Evolutionary conservation across 352 stramenopile species (phyloP), one percentile per base, ranked within the genome.

Genomic region (Hyaloperonospora arabidopsidis): DNA sequence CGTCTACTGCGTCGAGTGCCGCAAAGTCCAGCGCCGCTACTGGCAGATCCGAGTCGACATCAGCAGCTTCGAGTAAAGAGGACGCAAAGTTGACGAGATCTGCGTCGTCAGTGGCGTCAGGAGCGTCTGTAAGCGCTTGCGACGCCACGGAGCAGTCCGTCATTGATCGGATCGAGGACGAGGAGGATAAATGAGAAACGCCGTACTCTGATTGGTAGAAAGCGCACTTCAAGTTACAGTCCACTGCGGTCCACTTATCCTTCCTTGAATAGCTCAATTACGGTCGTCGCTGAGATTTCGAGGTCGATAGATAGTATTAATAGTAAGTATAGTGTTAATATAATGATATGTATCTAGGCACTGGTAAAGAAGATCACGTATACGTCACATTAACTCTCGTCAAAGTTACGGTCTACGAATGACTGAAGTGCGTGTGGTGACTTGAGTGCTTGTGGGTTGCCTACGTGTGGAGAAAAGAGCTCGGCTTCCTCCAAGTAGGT

Each of bases 401-500:
- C 11, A 49, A 41, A 28, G 8, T 3, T 47, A 43, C 51, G 45
- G 54, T 59, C 40, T n/a, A n/a, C n/a, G n/a, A n/a, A n/a, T n/a
- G 60, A 67, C 36, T 61, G 28, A 12, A 73, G 58, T 23, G 61
- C 55, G 29, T 76, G n/a, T n/a, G 25, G 50, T 39, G 68, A 74
- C 43, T 65, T 70, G 34, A 84, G 61, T 39, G 54, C 39, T 53
- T 77, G 63, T 15, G 59, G 72, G 59, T 79, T 75, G 14, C 57
- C 74, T 19, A 45, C 45, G 50, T 87, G 77, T 1, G 77, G 74
- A 12, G 77, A 87, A 46, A 87, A 87, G 53, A 87, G 55, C 44
- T 81, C 73, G n/a, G 73, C 74, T 29, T 68, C 70, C 52, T 86
- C 77, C 14, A 87, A 45, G 36, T 68, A 45, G 45, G 68, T 35